These are phyloP conservation scores for Thamnidium elegans DNA, from an alignment of 192 early-diverging fungal genomes.

Conservation along the genomic window DNA sequence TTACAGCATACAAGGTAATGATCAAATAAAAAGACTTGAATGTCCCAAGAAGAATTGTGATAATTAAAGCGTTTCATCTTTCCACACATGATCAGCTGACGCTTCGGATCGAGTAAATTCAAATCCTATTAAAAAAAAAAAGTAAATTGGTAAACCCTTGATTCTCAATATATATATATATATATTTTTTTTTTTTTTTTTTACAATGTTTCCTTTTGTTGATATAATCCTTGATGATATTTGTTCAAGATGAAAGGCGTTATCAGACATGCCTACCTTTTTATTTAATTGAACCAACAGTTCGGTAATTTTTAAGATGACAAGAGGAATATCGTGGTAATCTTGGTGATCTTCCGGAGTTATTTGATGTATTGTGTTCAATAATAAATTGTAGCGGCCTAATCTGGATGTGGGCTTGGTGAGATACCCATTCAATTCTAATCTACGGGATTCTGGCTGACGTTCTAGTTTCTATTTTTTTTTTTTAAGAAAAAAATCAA, in stretches of 20 bases:
- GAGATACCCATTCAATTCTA: slow-evolving; percentile 83
- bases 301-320: neutral
- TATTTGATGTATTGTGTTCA: slow-evolving; percentile 9
- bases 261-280: neutral
- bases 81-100: slow-evolving; percentile 77
- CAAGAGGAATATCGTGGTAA: neutral
- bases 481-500: slow-evolving; percentile 25
- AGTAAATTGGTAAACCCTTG: neutral
- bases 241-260: slow-evolving; percentile 13
- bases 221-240: slow-evolving; percentile 63
- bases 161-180: neutral
- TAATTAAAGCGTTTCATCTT: slow-evolving; percentile 62
- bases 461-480: slow-evolving; percentile 55
- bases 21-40: slow-evolving; percentile 86
- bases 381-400: slow-evolving; percentile 37
- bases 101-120: slow-evolving; percentile 63
- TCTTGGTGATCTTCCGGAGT: slow-evolving; percentile 12
- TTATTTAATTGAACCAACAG: slow-evolving; percentile 8
- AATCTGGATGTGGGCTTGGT: slow-evolving; percentile 81
- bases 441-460: slow-evolving; percentile 74
- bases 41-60: slow-evolving; percentile 44
- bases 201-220: slow-evolving; percentile 28
- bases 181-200: neutral
- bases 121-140: slow-evolving; percentile 54
- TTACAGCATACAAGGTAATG: slow-evolving; percentile 77